Evolutionary conservation across 2,329 filamentous ascomycete genomes (phyloP).

Genomic region (Pestalotiopsis sp.): DNA sequence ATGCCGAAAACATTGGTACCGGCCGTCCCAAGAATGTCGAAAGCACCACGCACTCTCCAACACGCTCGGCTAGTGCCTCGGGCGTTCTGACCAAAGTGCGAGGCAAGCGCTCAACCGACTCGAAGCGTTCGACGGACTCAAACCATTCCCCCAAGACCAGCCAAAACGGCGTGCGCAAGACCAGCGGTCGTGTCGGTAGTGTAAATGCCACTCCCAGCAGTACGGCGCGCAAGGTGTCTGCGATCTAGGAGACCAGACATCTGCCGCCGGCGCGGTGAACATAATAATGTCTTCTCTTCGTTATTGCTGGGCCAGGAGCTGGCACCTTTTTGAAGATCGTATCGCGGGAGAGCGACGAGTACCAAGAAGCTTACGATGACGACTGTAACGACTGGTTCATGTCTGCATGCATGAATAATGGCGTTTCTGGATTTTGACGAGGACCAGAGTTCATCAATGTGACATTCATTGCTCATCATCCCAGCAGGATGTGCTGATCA

Average conservation of each 20-base stretch:
- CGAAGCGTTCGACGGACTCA: slow-evolving; percentile 40
- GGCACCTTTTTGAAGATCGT: slow-evolving; percentile 14
- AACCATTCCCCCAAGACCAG: slow-evolving; percentile 31
- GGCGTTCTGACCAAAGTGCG: slow-evolving; percentile 67
- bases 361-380: slow-evolving; percentile 42
- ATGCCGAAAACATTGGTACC: slow-evolving; percentile 70
- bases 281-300: slow-evolving; percentile 21
- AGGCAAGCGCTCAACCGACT: slow-evolving; percentile 56
- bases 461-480: background rate
- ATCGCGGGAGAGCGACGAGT: slow-evolving; percentile 23
- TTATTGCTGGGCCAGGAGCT: slow-evolving; percentile 20
- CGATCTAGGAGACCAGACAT: slow-evolving; percentile 33
- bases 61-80: slow-evolving; percentile 54
- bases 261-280: slow-evolving; percentile 18
- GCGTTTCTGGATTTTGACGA: slow-evolving; percentile 37
- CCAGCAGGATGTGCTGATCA: background rate
- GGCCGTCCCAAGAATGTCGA: slow-evolving; percentile 60
- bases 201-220: slow-evolving; percentile 47
- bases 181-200: slow-evolving; percentile 66
- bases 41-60: slow-evolving; percentile 47
- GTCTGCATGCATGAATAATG: slow-evolving; percentile 43
- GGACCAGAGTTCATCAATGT: slow-evolving; percentile 1
- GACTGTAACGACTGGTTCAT: slow-evolving; percentile 45
- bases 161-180: slow-evolving; percentile 64
- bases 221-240: slow-evolving; percentile 58